Evolutionary conservation across 75 land plant species (phyloP).

Genomic region (Pinus tabuliformis): DNA sequence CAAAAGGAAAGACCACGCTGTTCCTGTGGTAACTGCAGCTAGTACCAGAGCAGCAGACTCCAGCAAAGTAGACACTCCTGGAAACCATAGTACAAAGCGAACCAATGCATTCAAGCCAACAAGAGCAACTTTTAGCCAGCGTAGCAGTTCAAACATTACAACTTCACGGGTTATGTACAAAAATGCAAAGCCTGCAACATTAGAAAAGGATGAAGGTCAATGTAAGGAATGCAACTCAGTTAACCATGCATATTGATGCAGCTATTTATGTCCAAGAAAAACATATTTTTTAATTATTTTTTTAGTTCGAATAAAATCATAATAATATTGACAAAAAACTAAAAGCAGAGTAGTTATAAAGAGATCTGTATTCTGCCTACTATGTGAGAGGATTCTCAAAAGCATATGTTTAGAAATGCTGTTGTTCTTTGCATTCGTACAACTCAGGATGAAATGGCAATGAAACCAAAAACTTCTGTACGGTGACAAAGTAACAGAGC

Average conservation of each 20-base stretch:
- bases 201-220: background rate
- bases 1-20: background rate
- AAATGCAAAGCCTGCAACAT: conserved; percentile 1
- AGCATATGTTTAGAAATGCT: background rate
- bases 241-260: background rate
- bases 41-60: background rate
- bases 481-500: background rate
- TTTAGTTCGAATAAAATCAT: background rate
- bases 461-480: background rate
- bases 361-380: background rate
- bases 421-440: background rate
- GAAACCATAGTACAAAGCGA: background rate
- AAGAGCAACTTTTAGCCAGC: background rate
- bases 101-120: background rate
- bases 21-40: background rate
- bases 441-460: background rate
- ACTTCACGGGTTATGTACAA: background rate
- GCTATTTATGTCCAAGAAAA: background rate
- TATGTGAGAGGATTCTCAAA: background rate
- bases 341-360: background rate
- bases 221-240: background rate
- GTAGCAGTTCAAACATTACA: background rate
- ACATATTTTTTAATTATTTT: no score
- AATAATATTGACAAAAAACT: background rate
- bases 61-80: background rate